A percentile compares a stretch with the other conserved stretches of the same genome.
Conservation (phyloP, 371 early-diverging fungal species). For the Parasitella parasitica region DNA sequence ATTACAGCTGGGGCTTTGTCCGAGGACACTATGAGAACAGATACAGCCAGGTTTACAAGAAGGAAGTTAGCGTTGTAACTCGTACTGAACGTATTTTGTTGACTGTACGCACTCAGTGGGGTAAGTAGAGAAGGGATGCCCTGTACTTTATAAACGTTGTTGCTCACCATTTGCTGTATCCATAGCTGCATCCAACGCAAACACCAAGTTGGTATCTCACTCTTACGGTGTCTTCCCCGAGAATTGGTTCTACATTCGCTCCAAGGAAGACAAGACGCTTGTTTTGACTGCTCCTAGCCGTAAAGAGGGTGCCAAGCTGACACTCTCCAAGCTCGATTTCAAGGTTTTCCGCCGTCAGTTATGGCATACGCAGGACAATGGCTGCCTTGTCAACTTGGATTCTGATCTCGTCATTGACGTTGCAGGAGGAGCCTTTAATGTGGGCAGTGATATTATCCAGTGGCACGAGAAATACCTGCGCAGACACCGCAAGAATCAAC, state of each 20-base stretch:
- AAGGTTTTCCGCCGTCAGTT: slow-evolving; percentile 50
- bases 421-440: slow-evolving; percentile 40
- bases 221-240: slow-evolving; percentile 43
- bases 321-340: slow-evolving; percentile 30
- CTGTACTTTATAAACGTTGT: too few species aligned
- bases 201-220: slow-evolving; percentile 30
- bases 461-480: slow-evolving; percentile 37
- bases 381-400: slow-evolving; percentile 50
- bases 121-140: not conserved
- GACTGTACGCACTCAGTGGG: slow-evolving; percentile 11
- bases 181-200: slow-evolving; percentile 5
- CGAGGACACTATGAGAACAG: slow-evolving; percentile 34
- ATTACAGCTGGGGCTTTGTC: slow-evolving; percentile 32
- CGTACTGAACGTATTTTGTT: slow-evolving; percentile 32
- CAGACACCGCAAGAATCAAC: slow-evolving; percentile 40
- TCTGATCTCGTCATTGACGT: slow-evolving; percentile 54
- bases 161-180: not conserved
- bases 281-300: slow-evolving; percentile 29
- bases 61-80: slow-evolving; percentile 21
- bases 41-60: slow-evolving; percentile 33
- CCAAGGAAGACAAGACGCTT: slow-evolving; percentile 30
- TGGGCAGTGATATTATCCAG: slow-evolving; percentile 33
- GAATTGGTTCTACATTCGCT: slow-evolving; percentile 45
- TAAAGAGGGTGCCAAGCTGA: slow-evolving; percentile 33
- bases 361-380: slow-evolving; percentile 54